Base-by-base conservation (phyloP, 129 eudicot species). In the Chrysanthemum seticuspe region DNA sequence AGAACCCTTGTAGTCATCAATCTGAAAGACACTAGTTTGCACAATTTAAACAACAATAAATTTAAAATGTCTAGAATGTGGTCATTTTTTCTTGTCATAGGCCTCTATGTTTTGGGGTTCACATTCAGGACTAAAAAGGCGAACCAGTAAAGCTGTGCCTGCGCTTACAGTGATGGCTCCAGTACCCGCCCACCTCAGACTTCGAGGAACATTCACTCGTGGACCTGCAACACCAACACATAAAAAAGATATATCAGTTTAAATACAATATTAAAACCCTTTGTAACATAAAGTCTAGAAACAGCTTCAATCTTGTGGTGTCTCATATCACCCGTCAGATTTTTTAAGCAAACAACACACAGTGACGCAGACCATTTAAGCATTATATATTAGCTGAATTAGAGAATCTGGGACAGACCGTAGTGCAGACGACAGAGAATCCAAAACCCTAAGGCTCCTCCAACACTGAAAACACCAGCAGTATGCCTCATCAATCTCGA, bases 71-170 rank as follows among this genome's bases (percentile, higher is more conserved):
- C 45, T 8, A 40, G 6, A 0, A 40, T 40, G 14, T 68, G 47
- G 15, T 77, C 83, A 84, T 64, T 74, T 81, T 78, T 80, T 90
- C 67, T 73, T 77, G 83, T 90, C 99, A 74, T 90, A 94, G 29
- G 99, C 97, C 67, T 87, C 96, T 72, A 90, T 94, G 66, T 94
- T 94, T 63, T 94, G 97, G 15, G 97, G 98, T 72, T 94, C 97
- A 81, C 98, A 94, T 78, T 94, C 98, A 4, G 97, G 93, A 68
- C 97, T 90, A 76, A 94, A 81, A 54, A 94, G 88, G 18, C 97
- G 93, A 51, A 94, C 98, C 78, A 94, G 85, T 76, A 94, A 76
- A 75, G 98, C 96, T 1, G 97, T 84, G 68, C 84, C 68, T 52
- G 97, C 76, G 81, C 98, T 88, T 73, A 67, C 81, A 49, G 96